These are phyloP conservation scores for Ophiostoma sp. DNA, from an alignment of 2,329 filamentous ascomycete genomes.

Conservation along the genomic window DNA sequence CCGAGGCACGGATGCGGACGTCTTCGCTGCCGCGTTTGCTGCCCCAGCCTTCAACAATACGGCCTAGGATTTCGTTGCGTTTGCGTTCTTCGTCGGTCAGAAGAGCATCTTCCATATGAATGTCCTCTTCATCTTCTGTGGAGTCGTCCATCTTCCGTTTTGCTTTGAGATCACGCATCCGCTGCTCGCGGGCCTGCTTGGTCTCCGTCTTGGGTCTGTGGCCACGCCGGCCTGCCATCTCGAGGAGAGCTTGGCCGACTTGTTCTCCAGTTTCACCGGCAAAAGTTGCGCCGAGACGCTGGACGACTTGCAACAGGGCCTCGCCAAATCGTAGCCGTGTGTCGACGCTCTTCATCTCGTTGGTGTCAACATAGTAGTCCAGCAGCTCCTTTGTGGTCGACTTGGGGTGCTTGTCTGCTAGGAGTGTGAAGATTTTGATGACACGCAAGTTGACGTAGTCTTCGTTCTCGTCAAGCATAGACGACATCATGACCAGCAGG, in stretches of 20 bases:
- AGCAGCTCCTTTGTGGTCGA: constrained; percentile 63
- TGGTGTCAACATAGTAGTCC: constrained; percentile 66
- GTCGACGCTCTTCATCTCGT: constrained; percentile 61
- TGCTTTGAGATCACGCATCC: constrained; percentile 47
- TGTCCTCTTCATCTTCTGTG: constrained; percentile 53
- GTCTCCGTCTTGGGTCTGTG: constrained; percentile 60
- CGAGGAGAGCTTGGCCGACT: constrained; percentile 60
- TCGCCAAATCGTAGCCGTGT: constrained; percentile 69
- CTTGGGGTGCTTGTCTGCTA: constrained; percentile 62
- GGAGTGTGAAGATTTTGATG: constrained; percentile 63
- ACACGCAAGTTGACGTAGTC: constrained; percentile 71
- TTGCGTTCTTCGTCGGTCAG: constrained; percentile 45
- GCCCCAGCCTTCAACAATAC: constrained; percentile 68
- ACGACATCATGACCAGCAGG: constrained; percentile 62
- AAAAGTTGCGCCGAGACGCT: constrained; percentile 59
- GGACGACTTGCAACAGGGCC: constrained; percentile 63
- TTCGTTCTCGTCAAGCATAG: constrained; percentile 64
- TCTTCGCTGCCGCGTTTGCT: constrained; percentile 67
- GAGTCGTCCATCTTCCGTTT: constrained; percentile 38
- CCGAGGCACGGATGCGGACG: constrained; percentile 67
- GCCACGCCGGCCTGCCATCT: constrained; percentile 63
- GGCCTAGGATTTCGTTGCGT: constrained; percentile 53
- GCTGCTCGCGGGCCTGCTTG: constrained; percentile 54
- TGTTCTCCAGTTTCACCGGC: constrained; percentile 52
- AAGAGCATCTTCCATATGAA: constrained; percentile 48